These are phyloP conservation scores for Cystobasidium tubakii DNA, from an alignment of 768 basidiomycete species.

Conservation along the genomic window DNA sequence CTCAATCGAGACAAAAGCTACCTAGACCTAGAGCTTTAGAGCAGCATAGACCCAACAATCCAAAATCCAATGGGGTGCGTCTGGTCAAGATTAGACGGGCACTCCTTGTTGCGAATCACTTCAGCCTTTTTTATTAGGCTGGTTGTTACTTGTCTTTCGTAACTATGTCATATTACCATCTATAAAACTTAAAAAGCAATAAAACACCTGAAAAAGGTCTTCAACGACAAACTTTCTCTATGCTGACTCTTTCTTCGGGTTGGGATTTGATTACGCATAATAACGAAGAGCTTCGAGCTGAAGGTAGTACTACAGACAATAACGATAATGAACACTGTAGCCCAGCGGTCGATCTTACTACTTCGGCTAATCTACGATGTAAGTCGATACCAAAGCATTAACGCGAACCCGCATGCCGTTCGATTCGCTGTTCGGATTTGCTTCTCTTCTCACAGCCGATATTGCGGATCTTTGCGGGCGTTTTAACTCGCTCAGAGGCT, in stretches of 20 bases:
- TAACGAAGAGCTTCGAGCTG: not conserved
- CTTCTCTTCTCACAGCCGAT: too few relatives aligned
- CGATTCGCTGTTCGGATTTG: too few relatives aligned
- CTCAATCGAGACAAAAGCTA: too few relatives aligned
- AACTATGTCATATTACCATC: not conserved
- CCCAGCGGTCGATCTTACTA: too few relatives aligned
- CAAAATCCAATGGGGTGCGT: too few relatives aligned
- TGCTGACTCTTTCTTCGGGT: not conserved
- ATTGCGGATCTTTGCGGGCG: too few relatives aligned
- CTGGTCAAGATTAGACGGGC: not conserved
- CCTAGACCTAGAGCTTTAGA: not conserved
- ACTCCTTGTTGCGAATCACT: not conserved
- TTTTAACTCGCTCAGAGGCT: not conserved
- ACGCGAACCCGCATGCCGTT: too few relatives aligned
- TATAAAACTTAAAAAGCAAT: conserved; percentile 11
- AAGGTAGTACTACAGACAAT: too few relatives aligned
- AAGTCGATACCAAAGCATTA: too few relatives aligned
- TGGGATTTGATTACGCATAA: not conserved
- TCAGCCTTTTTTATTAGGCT: not conserved
- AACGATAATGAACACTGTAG: too few relatives aligned
- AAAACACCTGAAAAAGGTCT: conserved; percentile 31
- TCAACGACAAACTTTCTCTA: conserved; percentile 12
- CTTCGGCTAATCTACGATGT: too few relatives aligned
- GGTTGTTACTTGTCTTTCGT: not conserved
- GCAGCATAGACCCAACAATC: too few relatives aligned